Conservation (phyloP, 129 eudicot species). For the Centrapalus pauciflorus region DNA sequence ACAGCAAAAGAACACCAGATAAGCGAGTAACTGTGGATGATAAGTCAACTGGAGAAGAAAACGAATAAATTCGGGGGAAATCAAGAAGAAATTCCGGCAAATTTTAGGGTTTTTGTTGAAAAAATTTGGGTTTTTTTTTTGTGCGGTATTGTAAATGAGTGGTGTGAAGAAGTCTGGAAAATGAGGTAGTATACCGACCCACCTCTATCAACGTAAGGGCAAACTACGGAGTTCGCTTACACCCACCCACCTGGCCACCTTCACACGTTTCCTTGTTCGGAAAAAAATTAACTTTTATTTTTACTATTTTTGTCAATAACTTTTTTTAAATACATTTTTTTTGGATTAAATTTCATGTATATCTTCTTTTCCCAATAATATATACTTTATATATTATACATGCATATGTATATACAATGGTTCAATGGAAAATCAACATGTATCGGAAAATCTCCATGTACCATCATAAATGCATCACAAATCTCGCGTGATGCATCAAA, state of each 20-base stretch:
- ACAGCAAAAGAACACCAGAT: neutral
- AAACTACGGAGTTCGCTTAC: slow-evolving; percentile 14
- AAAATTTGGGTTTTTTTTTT: neutral
- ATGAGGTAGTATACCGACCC: neutral
- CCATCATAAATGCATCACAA: too few species aligned
- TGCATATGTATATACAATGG: too few species aligned
- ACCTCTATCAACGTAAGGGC: slow-evolving; percentile 9
- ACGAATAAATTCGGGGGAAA: neutral
- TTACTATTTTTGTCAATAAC: neutral
- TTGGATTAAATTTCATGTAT: too few species aligned
- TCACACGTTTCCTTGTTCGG: slow-evolving; percentile 3
- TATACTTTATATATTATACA: too few species aligned
- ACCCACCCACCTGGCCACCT: too few species aligned
- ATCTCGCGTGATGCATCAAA: too few species aligned
- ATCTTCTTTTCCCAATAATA: too few species aligned
- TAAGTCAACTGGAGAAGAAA: neutral
- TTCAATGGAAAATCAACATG: too few species aligned
- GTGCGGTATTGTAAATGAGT: slow-evolving; percentile 25
- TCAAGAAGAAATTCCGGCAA: neutral
- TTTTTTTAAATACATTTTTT: too few species aligned
- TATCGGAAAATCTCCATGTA: too few species aligned
- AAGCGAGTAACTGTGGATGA: neutral
- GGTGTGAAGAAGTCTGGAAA: slow-evolving; percentile 29
- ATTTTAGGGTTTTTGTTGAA: slow-evolving; percentile 34
- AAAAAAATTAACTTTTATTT: neutral